Percentiles rank a stretch among this genome's conserved stretches.
Conservation (phyloP, 352 stramenopile genomes). For the Globisporangium middletonii region DNA sequence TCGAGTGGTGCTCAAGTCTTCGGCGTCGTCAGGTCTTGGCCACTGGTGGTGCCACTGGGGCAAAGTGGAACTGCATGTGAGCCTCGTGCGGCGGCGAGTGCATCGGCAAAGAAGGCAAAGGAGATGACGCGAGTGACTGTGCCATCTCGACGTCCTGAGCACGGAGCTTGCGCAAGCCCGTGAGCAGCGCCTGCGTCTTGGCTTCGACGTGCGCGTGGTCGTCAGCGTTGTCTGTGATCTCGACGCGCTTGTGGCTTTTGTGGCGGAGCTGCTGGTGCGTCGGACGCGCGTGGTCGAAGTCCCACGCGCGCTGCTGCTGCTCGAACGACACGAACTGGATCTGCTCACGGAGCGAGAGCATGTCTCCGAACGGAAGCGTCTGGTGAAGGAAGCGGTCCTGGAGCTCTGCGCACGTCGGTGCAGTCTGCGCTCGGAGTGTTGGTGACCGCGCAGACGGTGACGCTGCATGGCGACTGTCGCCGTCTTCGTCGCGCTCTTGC, state of each 20-base stretch:
- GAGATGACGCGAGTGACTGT: not conserved
- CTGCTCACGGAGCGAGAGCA: slow-evolving; percentile 39
- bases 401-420: slow-evolving; percentile 27
- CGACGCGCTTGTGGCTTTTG: slow-evolving; percentile 6
- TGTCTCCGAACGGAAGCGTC: slow-evolving; percentile 31
- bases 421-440: slow-evolving; percentile 2
- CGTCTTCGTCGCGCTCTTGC: no score
- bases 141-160: slow-evolving; percentile 37
- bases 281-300: not conserved
- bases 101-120: no score
- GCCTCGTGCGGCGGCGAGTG: not conserved
- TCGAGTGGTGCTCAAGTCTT: not conserved
- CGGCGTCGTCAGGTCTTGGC: slow-evolving; percentile 3
- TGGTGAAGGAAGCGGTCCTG: slow-evolving; percentile 47
- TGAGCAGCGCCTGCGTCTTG: slow-evolving; percentile 32
- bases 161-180: slow-evolving; percentile 33
- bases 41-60: slow-evolving; percentile 9
- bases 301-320: slow-evolving; percentile 17
- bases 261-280: slow-evolving; percentile 7
- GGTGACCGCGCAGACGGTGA: not conserved
- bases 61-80: slow-evolving; percentile 22
- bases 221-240: slow-evolving; percentile 6
- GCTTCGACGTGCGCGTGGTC: slow-evolving; percentile 8
- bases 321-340: slow-evolving; percentile 39
- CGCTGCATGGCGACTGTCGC: no score